Conservation (phyloP, 2,329 filamentous ascomycete species). For the Nigrospora oryzae region DNA sequence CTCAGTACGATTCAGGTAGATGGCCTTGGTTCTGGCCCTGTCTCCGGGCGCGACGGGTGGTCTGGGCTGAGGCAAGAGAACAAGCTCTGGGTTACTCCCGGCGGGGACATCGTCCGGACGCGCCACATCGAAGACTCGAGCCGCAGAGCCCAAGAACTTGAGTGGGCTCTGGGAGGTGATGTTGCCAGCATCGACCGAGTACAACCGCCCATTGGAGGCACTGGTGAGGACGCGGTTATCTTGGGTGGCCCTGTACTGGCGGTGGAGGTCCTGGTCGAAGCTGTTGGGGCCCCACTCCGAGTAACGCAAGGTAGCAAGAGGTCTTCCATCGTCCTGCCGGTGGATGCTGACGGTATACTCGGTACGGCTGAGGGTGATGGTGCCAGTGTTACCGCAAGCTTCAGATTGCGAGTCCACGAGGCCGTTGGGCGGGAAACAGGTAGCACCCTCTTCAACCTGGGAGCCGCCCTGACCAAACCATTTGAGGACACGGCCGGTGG, state of each 20-base stretch:
- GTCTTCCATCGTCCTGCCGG: conserved; percentile 60
- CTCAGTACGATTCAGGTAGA: conserved; percentile 83
- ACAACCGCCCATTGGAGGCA: conserved; percentile 74
- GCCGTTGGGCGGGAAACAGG: conserved; percentile 63
- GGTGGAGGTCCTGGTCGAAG: conserved; percentile 77
- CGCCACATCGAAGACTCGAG: conserved; percentile 81
- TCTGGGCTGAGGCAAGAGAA: conserved; percentile 78
- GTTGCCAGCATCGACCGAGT: conserved; percentile 65
- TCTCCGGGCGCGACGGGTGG: conserved; percentile 48
- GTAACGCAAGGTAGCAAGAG: conserved; percentile 83
- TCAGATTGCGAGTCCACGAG: conserved; percentile 55
- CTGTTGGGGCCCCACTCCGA: conserved; percentile 94
- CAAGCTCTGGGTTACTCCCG: conserved; percentile 65
- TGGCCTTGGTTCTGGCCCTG: conserved; percentile 46
- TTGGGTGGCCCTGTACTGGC: conserved; percentile 71
- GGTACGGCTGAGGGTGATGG: conserved; percentile 73
- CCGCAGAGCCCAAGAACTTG: conserved; percentile 68
- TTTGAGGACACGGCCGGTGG: conserved; percentile 72
- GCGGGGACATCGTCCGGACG: conserved; percentile 56
- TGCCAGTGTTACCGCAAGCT: conserved; percentile 74
- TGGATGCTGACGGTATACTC: conserved; percentile 88
- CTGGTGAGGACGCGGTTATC: conserved; percentile 87
- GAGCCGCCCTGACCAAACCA: conserved; percentile 72
- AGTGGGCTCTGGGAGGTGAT: conserved; percentile 55
- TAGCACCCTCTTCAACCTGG: conserved; percentile 61